Conservation (phyloP, 192 early-diverging fungal species). For the Coemansia sp. region DNA sequence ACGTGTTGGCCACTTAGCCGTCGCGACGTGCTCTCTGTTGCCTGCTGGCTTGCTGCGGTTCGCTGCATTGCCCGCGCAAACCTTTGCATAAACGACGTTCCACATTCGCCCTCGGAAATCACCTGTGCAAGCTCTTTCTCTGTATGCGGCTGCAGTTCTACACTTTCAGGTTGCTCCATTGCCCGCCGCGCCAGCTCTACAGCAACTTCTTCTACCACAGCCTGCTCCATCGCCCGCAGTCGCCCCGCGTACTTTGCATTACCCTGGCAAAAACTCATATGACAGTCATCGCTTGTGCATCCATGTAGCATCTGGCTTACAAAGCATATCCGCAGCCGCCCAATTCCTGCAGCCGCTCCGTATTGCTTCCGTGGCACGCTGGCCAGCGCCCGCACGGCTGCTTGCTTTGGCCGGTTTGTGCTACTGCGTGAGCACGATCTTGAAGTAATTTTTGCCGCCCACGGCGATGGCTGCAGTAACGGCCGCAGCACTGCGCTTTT, state of each 20-base stretch:
- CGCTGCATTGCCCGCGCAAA: slow-evolving; percentile 14
- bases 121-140: not conserved
- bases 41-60: not conserved
- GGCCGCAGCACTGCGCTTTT: slow-evolving; percentile 12
- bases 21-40: not conserved
- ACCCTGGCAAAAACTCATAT: slow-evolving; percentile 18
- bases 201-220: slow-evolving; percentile 11
- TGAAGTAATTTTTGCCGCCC: not conserved
- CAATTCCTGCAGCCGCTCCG: not conserved
- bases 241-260: slow-evolving; percentile 12
- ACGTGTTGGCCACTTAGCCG: not conserved
- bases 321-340: slow-evolving; percentile 10
- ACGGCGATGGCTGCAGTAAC: slow-evolving; percentile 14
- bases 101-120: not conserved
- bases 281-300: slow-evolving; percentile 9
- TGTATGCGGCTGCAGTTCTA: slow-evolving; percentile 25
- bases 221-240: slow-evolving; percentile 5
- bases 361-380: not conserved
- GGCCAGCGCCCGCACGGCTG: not conserved
- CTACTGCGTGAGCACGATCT: not conserved
- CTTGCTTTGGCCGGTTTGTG: not conserved
- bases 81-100: slow-evolving; percentile 10
- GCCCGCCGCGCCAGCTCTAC: slow-evolving; percentile 28
- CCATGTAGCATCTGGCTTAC: slow-evolving; percentile 20
- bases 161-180: not conserved